A percentile compares a stretch with the other conserved stretches of the same genome.
These are phyloP conservation scores for Noccaea caerulescens DNA, from an alignment of 345 rosid genomes.

Conservation along the genomic window DNA sequence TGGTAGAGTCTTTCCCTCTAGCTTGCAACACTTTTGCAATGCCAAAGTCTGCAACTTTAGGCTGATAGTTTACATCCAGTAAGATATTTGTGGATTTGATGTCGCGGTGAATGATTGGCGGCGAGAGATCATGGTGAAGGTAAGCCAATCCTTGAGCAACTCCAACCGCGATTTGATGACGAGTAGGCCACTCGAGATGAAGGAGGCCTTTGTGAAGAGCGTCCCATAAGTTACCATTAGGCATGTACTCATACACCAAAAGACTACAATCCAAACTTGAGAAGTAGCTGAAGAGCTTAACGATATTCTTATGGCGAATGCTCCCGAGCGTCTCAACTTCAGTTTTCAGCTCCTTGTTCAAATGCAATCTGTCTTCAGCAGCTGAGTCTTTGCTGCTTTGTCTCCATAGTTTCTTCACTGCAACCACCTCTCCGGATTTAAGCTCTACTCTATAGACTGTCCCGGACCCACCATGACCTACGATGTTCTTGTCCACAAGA, in stretches of 20 bases:
- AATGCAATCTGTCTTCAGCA: conserved; percentile 52
- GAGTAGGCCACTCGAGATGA: conserved; percentile 75
- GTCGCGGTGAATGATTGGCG: conserved; percentile 86
- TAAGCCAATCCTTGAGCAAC: conserved; percentile 92
- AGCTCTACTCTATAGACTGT: conserved; percentile 73
- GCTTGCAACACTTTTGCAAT: conserved; percentile 93
- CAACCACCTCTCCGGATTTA: conserved; percentile 69
- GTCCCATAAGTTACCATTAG: conserved; percentile 88
- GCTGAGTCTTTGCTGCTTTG: conserved; percentile 56
- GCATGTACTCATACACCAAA: conserved; percentile 90
- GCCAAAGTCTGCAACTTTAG: conserved; percentile 95
- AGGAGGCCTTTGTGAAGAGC: conserved; percentile 73
- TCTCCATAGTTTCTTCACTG: conserved; percentile 86
- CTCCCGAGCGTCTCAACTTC: conserved; percentile 91
- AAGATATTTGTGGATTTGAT: conserved; percentile 89
- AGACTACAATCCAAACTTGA: conserved; percentile 69
- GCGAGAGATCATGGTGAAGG: conserved; percentile 82
- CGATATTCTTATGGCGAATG: conserved; percentile 87
- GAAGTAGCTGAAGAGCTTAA: conserved; percentile 79
- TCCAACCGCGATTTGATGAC: conserved; percentile 87
- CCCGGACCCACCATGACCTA: conserved; percentile 90
- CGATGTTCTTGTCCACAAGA: conserved; percentile 77
- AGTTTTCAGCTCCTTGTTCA: conserved; percentile 69
- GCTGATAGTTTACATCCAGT: conserved; percentile 70
- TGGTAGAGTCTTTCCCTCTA: conserved; percentile 81